Evolutionary conservation across 768 basidiomycete genomes (phyloP), one percentile per base, ranked within the genome.

Genomic region (Lactarius tabidus): DNA sequence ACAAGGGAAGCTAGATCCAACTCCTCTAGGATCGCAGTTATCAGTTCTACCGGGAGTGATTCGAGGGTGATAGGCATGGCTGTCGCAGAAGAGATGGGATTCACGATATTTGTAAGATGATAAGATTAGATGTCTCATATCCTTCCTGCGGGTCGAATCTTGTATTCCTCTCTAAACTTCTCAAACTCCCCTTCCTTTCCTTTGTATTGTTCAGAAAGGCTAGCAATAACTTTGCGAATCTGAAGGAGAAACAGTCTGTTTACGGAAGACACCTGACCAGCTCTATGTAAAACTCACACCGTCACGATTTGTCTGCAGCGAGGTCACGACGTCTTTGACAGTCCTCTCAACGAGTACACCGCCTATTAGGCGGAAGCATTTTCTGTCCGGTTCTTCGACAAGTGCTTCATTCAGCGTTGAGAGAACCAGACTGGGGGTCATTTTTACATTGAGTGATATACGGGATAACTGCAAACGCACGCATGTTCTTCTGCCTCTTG

Each of bases 291-390:
- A 2, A 79, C 89, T 68, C 72, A 95, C 94, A 65, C 93, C 92
- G 72, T 94, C 89, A 58, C 85, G 81, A 72, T 95, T 98, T n/a
- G 88, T 92, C 75, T 91, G 85, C 52, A 99, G 78, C 33, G 90
- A 87, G 41, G 97, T 96, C 41, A 91, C 87, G 57, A 98, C 93
- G 70, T 98, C 96, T 73, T 90, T 88, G 54, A 98, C 97, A 2
- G 95, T 98, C 55, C 95, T 84, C 74, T 98, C 95, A 33, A 98
- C 96, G 18, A 99, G 83, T 7, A 97, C 89, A 33, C 96, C 96
- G 6, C 97, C 97, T 68, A 99, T 90, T 70, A 98, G 81, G 60
- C 96, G 88, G 79, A 98, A 99, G 77, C 97, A 98, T 79, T 93
- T 95, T 63, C 97, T 87, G 76, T 87, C 83, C 20, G 96, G 95